Conservation (phyloP, 805 yeast species). For the Candida tibetensis region DNA sequence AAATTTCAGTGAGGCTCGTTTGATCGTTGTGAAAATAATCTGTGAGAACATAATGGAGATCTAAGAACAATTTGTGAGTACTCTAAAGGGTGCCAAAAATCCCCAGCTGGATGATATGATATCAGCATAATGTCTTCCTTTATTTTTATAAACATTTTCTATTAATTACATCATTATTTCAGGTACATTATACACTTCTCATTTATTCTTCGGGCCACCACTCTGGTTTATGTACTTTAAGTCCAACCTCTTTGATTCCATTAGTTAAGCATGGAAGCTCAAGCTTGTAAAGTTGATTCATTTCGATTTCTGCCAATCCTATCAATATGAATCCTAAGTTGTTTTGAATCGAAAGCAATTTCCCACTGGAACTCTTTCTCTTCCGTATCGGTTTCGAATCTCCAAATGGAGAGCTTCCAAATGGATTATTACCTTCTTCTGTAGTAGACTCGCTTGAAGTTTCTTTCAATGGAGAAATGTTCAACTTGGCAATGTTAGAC, state of each 20-base stretch:
- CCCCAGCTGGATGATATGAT: too few species aligned
- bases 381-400: slow-evolving; percentile 24
- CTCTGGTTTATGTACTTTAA: slow-evolving; percentile 58
- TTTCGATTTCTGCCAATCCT: slow-evolving; percentile 43
- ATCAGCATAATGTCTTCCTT: too few species aligned
- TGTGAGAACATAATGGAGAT: too few species aligned
- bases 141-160: too few species aligned
- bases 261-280: slow-evolving; percentile 22
- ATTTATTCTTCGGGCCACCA: slow-evolving; percentile 65
- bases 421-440: slow-evolving; percentile 13
- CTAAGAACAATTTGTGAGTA: too few species aligned
- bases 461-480: slow-evolving; percentile 21
- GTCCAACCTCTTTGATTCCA: slow-evolving; percentile 32
- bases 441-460: slow-evolving; percentile 10
- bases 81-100: too few species aligned
- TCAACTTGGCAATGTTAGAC: slow-evolving; percentile 12
- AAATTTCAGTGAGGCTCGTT: too few species aligned
- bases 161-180: too few species aligned
- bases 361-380: slow-evolving; percentile 53
- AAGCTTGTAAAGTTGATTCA: slow-evolving; percentile 35
- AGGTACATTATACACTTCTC: too few species aligned
- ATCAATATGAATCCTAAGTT: slow-evolving; percentile 67
- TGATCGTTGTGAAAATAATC: too few species aligned
- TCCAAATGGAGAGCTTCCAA: slow-evolving; percentile 42
- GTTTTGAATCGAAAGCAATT: slow-evolving; percentile 52